Conservation (phyloP, 202 grass and related monocot genomes). For the Eragrostis tef region DNA sequence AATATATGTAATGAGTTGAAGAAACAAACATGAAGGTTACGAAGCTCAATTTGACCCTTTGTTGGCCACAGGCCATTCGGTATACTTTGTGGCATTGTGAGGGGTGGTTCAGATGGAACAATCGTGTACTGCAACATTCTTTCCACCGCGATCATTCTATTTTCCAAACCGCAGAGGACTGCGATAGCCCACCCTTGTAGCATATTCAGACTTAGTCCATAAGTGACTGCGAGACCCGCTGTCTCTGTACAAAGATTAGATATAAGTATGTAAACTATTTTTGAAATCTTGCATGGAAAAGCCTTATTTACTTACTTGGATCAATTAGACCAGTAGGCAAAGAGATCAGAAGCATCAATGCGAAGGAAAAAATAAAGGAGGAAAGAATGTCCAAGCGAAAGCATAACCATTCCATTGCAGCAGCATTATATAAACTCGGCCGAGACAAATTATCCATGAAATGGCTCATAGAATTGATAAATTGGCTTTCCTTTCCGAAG, state of each 20-base stretch:
- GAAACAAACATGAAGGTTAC: constrained; percentile 57
- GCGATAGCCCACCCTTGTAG: constrained; percentile 66
- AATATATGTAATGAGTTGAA: constrained; percentile 5
- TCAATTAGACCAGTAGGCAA: constrained; percentile 50
- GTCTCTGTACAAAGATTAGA: constrained; percentile 45
- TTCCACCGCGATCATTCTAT: constrained; percentile 74
- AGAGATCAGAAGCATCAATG: constrained; percentile 56
- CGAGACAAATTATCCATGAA: constrained; percentile 64
- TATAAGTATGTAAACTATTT: not conserved
- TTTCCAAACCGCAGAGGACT: constrained; percentile 67
- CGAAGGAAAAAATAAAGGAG: constrained; percentile 60
- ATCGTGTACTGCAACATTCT: constrained; percentile 70
- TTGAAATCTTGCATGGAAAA: not conserved
- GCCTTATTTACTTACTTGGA: constrained; percentile 53
- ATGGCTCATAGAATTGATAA: constrained; percentile 48
- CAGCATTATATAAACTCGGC: constrained; percentile 62
- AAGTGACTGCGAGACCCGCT: constrained; percentile 78
- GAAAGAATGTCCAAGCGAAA: constrained; percentile 73
- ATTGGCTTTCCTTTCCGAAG: constrained; percentile 64
- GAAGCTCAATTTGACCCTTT: constrained; percentile 69
- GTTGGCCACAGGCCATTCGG: constrained; percentile 56
- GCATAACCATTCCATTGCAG: constrained; percentile 61
- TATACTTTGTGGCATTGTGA: constrained; percentile 47
- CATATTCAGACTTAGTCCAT: constrained; percentile 79
- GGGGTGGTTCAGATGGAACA: constrained; percentile 71